phyloP scores from a whole-genome alignment of 192 early-diverging fungal genomes.

The Coemansia asiatica region DNA sequence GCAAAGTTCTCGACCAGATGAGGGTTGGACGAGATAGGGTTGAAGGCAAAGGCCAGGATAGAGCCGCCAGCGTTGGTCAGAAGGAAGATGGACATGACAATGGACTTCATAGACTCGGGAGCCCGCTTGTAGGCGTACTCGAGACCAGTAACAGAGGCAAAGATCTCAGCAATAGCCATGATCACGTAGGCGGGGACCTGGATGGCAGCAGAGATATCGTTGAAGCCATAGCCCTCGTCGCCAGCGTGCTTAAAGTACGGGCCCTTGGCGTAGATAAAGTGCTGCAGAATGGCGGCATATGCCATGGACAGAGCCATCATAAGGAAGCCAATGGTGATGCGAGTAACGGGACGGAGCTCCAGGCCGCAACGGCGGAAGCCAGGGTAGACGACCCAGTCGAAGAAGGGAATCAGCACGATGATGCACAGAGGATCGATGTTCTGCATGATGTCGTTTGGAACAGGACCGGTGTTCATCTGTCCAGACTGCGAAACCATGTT shows the following conservation, averaged over 20 bases:
- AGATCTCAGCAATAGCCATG: slow-evolving; percentile 61
- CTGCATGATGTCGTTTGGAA: slow-evolving; percentile 67
- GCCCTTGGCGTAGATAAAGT: slow-evolving; percentile 58
- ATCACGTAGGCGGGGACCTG: slow-evolving; percentile 62
- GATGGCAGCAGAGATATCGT: slow-evolving; percentile 57
- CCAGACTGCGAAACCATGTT: slow-evolving; percentile 65
- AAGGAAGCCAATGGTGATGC: slow-evolving; percentile 62
- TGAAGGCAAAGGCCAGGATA: slow-evolving; percentile 61
- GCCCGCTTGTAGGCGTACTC: slow-evolving; percentile 67
- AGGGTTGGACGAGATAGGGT: slow-evolving; percentile 57
- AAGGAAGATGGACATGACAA: slow-evolving; percentile 63
- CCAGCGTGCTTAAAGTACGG: slow-evolving; percentile 47
- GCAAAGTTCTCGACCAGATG: slow-evolving; percentile 66
- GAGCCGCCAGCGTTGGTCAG: slow-evolving; percentile 61
- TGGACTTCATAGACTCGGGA: slow-evolving; percentile 62
- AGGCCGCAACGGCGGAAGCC: slow-evolving; percentile 57
- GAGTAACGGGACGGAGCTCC: slow-evolving; percentile 58
- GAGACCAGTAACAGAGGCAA: slow-evolving; percentile 66
- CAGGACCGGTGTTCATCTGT: slow-evolving; percentile 58
- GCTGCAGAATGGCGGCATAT: slow-evolving; percentile 61
- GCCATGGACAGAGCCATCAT: slow-evolving; percentile 60
- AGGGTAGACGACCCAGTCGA: slow-evolving; percentile 59
- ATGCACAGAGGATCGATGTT: slow-evolving; percentile 62
- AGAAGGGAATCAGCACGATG: slow-evolving; percentile 60
- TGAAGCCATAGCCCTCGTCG: slow-evolving; percentile 48